phyloP scores from a whole-genome alignment of 768 basidiomycete species.

The Glaciozyma martinii region DNA sequence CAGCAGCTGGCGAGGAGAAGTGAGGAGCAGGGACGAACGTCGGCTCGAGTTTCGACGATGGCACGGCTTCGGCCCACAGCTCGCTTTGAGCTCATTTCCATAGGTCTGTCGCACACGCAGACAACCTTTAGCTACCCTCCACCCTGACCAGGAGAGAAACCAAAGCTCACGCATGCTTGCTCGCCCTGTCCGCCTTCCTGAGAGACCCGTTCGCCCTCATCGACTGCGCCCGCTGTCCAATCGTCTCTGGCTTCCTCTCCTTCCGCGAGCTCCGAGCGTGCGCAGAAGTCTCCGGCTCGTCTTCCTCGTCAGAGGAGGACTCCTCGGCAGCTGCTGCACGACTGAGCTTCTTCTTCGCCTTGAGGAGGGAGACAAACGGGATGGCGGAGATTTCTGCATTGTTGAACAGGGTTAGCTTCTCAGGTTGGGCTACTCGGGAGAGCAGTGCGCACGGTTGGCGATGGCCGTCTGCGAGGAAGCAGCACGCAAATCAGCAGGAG shows the following conservation, averaged over 20 bases:
- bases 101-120: constrained; percentile 13
- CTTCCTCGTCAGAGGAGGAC: neutral
- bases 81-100: constrained; percentile 21
- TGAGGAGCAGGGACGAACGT: neutral
- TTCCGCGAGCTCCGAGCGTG: neutral
- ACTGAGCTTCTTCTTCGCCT: constrained; percentile 27
- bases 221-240: constrained; percentile 1
- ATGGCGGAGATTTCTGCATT: constrained; percentile 26
- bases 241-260: neutral
- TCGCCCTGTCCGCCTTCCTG: neutral
- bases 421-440: neutral
- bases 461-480: constrained; percentile 1
- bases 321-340: neutral
- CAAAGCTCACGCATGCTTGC: constrained; percentile 13
- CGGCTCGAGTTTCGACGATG: constrained; percentile 21
- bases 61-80: constrained; percentile 18
- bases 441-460: constrained; percentile 10
- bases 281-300: constrained; percentile 1
- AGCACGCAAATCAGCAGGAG: neutral
- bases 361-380: constrained; percentile 24
- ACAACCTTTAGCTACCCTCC: neutral
- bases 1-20: neutral
- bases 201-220: neutral
- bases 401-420: neutral
- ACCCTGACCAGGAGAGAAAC: no score